Conservation (phyloP, 1,284 basidiomycete species). For the Marasmius fiardii region DNA sequence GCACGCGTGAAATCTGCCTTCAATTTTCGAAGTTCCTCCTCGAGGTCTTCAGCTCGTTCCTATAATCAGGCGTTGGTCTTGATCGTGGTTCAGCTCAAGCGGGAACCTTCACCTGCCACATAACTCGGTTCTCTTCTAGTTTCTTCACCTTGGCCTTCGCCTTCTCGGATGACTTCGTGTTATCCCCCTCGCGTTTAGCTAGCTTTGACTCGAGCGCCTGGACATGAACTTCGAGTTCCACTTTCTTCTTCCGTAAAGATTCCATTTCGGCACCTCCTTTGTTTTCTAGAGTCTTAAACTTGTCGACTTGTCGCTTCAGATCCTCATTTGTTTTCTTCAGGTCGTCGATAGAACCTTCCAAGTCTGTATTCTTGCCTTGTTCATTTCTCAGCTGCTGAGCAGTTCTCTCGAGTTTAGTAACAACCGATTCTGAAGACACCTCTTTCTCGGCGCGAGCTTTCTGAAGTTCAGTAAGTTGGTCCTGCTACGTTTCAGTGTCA, state of each 20-base stretch:
- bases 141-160: conserved; percentile 41
- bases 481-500: conserved; percentile 25
- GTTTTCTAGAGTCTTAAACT: conserved; percentile 65
- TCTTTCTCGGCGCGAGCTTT: conserved; percentile 46
- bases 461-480: conserved; percentile 39
- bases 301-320: conserved; percentile 58
- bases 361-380: conserved; percentile 46
- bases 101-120: conserved; percentile 39
- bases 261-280: conserved; percentile 60
- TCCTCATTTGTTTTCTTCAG: conserved; percentile 51
- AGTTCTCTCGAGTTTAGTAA: conserved; percentile 52
- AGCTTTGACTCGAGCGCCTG: conserved; percentile 44
- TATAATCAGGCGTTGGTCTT: neutral
- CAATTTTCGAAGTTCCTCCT: conserved; percentile 1
- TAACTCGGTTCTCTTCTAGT: conserved; percentile 35
- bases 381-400: conserved; percentile 55
- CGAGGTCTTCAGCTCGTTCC: neutral
- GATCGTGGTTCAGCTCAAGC: neutral
- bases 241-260: conserved; percentile 46
- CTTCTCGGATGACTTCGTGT: conserved; percentile 32
- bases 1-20: conserved; percentile 28
- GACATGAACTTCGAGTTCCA: conserved; percentile 54
- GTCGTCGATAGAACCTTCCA: conserved; percentile 54
- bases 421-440: conserved; percentile 39
- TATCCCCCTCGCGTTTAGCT: conserved; percentile 32